phyloP scores from a whole-genome alignment of 2,329 filamentous ascomycete genomes.

The Trichoderma arundinaceum region DNA sequence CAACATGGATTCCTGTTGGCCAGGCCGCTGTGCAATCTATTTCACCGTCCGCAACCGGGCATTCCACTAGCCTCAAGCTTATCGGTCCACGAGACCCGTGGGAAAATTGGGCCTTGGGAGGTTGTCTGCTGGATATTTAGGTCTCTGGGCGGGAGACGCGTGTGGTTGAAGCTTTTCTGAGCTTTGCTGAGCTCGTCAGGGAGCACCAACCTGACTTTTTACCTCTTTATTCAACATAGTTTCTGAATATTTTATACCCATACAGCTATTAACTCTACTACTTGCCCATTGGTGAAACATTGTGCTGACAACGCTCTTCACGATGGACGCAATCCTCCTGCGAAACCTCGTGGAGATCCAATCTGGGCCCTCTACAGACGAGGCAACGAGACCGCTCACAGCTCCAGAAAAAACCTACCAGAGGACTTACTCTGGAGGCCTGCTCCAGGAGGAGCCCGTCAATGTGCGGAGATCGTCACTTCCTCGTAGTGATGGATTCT shows the following conservation, averaged over 20 bases:
- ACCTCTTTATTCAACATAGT: not conserved
- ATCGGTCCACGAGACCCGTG: conserved; percentile 23
- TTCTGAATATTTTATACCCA: not conserved
- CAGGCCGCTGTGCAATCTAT: not conserved
- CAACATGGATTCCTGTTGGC: conserved; percentile 3
- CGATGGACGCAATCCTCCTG: conserved; percentile 46
- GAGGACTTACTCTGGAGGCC: conserved; percentile 49
- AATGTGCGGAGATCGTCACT: conserved; percentile 35
- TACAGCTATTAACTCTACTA: not conserved
- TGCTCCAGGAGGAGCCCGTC: conserved; percentile 41
- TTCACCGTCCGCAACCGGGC: conserved; percentile 11
- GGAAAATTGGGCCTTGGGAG: conserved; percentile 20
- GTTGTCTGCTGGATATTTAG: not conserved
- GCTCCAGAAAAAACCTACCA: conserved; percentile 47
- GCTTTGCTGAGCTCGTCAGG: not conserved
- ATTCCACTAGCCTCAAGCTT: conserved; percentile 23
- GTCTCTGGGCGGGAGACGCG: not conserved
- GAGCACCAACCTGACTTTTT: not conserved
- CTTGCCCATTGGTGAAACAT: not conserved
- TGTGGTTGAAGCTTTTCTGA: not conserved
- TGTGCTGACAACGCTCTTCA: not conserved
- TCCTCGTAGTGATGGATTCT: conserved; percentile 25
- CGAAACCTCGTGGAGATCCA: conserved; percentile 44
- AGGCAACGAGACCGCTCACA: conserved; percentile 37
- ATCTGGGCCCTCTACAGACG: conserved; percentile 36